phyloP scores from a whole-genome alignment of 257 asterid genomes.

The Salvia splendens region DNA sequence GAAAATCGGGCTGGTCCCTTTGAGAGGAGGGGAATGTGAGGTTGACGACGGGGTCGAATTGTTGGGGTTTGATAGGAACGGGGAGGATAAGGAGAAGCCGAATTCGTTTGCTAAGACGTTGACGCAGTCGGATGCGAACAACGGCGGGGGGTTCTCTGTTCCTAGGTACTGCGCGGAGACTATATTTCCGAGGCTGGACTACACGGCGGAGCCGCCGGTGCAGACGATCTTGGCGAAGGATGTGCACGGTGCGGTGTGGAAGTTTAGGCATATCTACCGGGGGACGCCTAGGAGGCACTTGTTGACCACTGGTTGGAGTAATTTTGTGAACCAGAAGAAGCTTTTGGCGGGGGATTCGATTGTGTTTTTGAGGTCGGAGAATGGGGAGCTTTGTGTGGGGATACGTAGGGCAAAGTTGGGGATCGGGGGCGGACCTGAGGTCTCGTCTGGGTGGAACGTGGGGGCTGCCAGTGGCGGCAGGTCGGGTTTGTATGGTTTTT shows the following conservation, averaged over 20 bases:
- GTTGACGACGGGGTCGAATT: slow-evolving; percentile 45
- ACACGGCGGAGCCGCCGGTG: slow-evolving; percentile 68
- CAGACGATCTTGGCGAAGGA: slow-evolving; percentile 68
- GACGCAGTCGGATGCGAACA: slow-evolving; percentile 79
- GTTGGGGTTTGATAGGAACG: slow-evolving; percentile 43
- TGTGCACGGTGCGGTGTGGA: slow-evolving; percentile 69
- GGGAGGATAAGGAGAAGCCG: slow-evolving; percentile 51
- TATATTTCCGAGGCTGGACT: slow-evolving; percentile 68
- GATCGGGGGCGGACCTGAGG: slow-evolving; percentile 47
- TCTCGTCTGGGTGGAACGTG: slow-evolving; percentile 27
- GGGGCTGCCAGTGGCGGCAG: slow-evolving; percentile 8
- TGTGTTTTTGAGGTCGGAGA: slow-evolving; percentile 64
- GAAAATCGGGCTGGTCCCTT: slow-evolving; percentile 52
- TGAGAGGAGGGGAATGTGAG: slow-evolving; percentile 40
- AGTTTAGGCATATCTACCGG: slow-evolving; percentile 66
- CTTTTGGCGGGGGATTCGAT: slow-evolving; percentile 77
- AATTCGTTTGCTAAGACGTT: slow-evolving; percentile 70
- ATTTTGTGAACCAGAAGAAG: slow-evolving; percentile 70
- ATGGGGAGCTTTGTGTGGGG: slow-evolving; percentile 54
- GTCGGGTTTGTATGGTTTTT: slow-evolving; percentile 13
- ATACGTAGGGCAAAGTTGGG: slow-evolving; percentile 61
- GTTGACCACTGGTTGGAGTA: slow-evolving; percentile 76
- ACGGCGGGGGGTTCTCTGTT: slow-evolving; percentile 80
- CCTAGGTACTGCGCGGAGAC: slow-evolving; percentile 80
- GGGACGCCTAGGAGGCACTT: slow-evolving; percentile 80